A percentile compares a stretch with the other conserved stretches of the same genome.
Conservation (phyloP, 176 grass and related monocot species). For the Juncus effusus region DNA sequence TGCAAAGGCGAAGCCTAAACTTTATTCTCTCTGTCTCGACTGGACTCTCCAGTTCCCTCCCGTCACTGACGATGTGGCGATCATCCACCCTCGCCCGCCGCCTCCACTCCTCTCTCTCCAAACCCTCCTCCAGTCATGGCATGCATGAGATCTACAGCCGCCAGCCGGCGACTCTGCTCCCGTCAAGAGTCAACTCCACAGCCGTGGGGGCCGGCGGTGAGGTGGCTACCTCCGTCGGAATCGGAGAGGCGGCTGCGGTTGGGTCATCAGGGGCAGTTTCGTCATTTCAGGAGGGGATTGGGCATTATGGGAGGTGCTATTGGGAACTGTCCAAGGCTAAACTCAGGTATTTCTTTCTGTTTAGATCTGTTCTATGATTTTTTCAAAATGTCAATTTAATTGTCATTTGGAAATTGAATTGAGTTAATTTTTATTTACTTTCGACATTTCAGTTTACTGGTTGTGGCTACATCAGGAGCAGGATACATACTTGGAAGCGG, state of each 20-base stretch:
- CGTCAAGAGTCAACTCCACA: slow-evolving; percentile 2
- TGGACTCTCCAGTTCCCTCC: neutral
- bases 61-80: slow-evolving; percentile 17
- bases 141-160: slow-evolving; percentile 4
- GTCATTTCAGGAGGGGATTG: slow-evolving; percentile 39
- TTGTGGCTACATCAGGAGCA: slow-evolving; percentile 93
- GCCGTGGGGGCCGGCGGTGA: neutral
- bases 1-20: too few relatives aligned
- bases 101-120: slow-evolving; percentile 15
- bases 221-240: slow-evolving; percentile 12
- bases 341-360: slow-evolving; percentile 51
- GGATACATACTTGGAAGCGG: slow-evolving; percentile 93
- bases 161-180: slow-evolving; percentile 8
- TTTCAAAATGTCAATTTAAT: neutral
- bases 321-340: slow-evolving; percentile 92
- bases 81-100: slow-evolving; percentile 3
- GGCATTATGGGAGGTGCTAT: slow-evolving; percentile 72
- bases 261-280: slow-evolving; percentile 33
- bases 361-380: slow-evolving; percentile 18
- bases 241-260: slow-evolving; percentile 18
- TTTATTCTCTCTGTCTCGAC: neutral
- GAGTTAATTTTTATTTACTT: too few relatives aligned
- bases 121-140: neutral
- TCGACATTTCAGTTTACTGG: slow-evolving; percentile 68
- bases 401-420: too few relatives aligned